These are phyloP conservation scores for Lentinula novae-zelandiae DNA, from an alignment of 1,284 basidiomycete species.

Conservation along the genomic window DNA sequence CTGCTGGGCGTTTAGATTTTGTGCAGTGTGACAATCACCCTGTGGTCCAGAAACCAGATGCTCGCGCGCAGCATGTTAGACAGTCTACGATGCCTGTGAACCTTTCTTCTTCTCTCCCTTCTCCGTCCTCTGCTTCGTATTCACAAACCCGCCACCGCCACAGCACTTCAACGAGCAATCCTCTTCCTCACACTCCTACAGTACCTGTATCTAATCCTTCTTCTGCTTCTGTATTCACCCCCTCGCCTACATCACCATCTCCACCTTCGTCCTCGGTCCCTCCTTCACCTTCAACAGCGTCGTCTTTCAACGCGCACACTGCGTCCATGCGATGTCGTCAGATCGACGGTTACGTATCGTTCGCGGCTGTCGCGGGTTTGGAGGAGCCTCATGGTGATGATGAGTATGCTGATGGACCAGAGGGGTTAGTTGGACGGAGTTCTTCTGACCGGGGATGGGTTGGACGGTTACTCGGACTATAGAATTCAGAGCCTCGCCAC, in stretches of 20 bases:
- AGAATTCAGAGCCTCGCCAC: not conserved
- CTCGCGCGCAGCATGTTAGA: not conserved
- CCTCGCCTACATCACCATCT: not conserved
- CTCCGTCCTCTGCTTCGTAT: not conserved
- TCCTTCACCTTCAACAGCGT: not conserved
- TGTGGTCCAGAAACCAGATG: not conserved
- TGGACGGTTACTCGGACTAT: constrained; percentile 3
- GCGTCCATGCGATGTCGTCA: constrained; percentile 4
- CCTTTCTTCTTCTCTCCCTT: not conserved
- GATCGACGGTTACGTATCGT: constrained; percentile 10
- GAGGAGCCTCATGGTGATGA: constrained; percentile 3
- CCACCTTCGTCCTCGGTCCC: too few species aligned
- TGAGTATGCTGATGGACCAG: not conserved
- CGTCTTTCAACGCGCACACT: constrained; percentile 7
- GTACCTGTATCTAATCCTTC: not conserved
- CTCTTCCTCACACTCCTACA: not conserved
- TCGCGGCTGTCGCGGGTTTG: constrained; percentile 5
- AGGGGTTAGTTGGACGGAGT: not conserved
- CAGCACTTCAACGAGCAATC: not conserved
- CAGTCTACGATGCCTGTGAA: not conserved
- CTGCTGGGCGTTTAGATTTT: not conserved
- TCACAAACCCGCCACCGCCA: not conserved
- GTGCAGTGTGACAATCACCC: not conserved
- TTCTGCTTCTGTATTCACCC: not conserved
- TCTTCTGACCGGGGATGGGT: not conserved